Conservation (phyloP, 805 yeast species). For the Pichia sporocuriosa region DNA sequence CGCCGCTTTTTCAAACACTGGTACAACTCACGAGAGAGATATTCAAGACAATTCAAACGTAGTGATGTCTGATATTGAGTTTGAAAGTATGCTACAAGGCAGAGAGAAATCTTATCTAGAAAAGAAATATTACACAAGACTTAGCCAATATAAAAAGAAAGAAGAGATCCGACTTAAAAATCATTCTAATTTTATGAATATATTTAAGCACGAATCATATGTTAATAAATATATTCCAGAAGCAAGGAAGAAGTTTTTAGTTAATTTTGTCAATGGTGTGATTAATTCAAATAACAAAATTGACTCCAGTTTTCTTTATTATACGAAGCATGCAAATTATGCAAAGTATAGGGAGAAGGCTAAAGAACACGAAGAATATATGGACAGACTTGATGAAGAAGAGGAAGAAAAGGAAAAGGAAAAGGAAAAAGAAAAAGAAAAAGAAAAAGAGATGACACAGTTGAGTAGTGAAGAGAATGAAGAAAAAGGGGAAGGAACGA, state of each 20-base stretch:
- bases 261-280: conserved; percentile 25
- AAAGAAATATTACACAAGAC: conserved; percentile 10
- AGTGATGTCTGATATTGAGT: conserved; percentile 21
- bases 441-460: background rate
- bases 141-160: conserved; percentile 17
- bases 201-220: conserved; percentile 26
- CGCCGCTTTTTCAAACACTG: too few species aligned
- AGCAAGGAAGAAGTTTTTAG: conserved; percentile 22
- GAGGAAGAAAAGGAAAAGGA: conserved; percentile 23
- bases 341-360: conserved; percentile 32
- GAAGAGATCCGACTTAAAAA: conserved; percentile 28
- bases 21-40: too few species aligned
- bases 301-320: conserved; percentile 31
- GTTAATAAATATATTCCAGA: conserved; percentile 15
- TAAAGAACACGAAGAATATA: conserved; percentile 32
- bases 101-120: conserved; percentile 18
- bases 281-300: conserved; percentile 25
- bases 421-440: conserved; percentile 15
- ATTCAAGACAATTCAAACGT: too few species aligned
- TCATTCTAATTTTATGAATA: conserved; percentile 29
- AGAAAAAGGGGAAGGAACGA: conserved; percentile 16
- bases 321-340: conserved; percentile 38
- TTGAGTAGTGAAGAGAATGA: conserved; percentile 23
- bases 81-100: conserved; percentile 17
- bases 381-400: conserved; percentile 32